Evolutionary conservation across 2,329 filamentous ascomycete genomes (phyloP).

Genomic region (Sclerotiophoma versabilis): DNA sequence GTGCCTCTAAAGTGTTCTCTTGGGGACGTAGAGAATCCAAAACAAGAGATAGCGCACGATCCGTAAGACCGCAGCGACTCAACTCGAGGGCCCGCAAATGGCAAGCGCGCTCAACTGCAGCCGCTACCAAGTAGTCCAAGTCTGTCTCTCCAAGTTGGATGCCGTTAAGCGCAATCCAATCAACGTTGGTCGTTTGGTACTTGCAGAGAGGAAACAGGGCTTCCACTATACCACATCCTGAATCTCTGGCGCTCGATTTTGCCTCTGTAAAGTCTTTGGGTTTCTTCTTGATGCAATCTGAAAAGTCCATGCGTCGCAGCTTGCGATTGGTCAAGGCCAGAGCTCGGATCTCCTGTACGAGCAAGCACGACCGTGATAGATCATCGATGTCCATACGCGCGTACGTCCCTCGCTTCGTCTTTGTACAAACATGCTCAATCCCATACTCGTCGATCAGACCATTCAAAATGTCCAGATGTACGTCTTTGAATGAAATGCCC

Average conservation of each 20-base stretch:
- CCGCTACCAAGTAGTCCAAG: constrained; percentile 70
- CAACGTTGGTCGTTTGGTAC: constrained; percentile 71
- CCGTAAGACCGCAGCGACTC: constrained; percentile 67
- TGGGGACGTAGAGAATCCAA: constrained; percentile 70
- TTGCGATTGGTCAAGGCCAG: constrained; percentile 70
- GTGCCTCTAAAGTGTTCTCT: constrained; percentile 69
- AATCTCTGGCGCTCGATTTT: constrained; percentile 60
- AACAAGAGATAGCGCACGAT: constrained; percentile 66
- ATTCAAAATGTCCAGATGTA: constrained; percentile 71
- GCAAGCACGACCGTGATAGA: constrained; percentile 62
- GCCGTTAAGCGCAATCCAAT: constrained; percentile 73
- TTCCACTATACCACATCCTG: constrained; percentile 73
- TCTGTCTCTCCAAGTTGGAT: constrained; percentile 75
- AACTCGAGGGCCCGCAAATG: constrained; percentile 73
- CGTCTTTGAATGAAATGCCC: constrained; percentile 71
- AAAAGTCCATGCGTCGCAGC: constrained; percentile 70
- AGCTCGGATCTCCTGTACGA: constrained; percentile 73
- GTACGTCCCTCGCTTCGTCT: constrained; percentile 64
- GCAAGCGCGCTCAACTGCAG: constrained; percentile 69
- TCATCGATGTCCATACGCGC: constrained; percentile 61
- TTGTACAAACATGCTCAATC: constrained; percentile 66
- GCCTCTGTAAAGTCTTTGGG: constrained; percentile 52
- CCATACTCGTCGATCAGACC: constrained; percentile 66
- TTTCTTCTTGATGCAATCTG: constrained; percentile 64
- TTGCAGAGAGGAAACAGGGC: constrained; percentile 73